Conservation (phyloP, 345 rosid genomes). For the Bruguiera gymnorhiza region DNA sequence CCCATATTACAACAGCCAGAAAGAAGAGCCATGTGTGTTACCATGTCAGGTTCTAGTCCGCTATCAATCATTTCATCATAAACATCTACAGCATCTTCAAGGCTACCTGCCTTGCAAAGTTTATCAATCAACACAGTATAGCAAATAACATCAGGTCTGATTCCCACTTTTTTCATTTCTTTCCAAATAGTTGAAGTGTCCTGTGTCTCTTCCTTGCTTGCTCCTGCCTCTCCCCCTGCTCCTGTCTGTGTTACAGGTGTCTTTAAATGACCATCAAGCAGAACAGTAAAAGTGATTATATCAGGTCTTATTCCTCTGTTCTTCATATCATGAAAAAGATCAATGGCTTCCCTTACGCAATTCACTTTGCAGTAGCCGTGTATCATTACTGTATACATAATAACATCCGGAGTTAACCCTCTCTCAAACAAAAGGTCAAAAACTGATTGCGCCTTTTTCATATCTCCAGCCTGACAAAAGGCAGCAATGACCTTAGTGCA, state of each 20-base stretch:
- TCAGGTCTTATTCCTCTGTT: slow-evolving; percentile 1
- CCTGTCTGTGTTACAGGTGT: neutral
- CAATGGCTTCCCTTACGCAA: neutral
- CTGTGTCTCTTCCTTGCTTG: neutral
- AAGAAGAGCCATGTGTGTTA: neutral
- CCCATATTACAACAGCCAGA: neutral
- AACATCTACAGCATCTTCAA: neutral
- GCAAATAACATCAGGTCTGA: slow-evolving; percentile 4
- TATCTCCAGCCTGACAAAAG: neutral
- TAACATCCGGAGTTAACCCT: neutral
- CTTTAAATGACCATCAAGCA: neutral
- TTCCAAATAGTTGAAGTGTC: neutral
- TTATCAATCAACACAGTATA: neutral
- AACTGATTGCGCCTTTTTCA: neutral
- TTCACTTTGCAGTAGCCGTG: neutral
- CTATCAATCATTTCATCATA: neutral
- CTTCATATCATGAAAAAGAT: neutral
- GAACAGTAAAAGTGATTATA: neutral
- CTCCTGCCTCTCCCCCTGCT: neutral
- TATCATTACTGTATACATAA: neutral
- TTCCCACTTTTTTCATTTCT: neutral
- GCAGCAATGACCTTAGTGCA: neutral
- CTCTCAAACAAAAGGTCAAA: neutral
- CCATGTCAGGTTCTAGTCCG: neutral
- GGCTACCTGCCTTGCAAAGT: neutral